Base-by-base conservation (phyloP, 2,329 filamentous ascomycete species). In the Colletotrichum godetiae region DNA sequence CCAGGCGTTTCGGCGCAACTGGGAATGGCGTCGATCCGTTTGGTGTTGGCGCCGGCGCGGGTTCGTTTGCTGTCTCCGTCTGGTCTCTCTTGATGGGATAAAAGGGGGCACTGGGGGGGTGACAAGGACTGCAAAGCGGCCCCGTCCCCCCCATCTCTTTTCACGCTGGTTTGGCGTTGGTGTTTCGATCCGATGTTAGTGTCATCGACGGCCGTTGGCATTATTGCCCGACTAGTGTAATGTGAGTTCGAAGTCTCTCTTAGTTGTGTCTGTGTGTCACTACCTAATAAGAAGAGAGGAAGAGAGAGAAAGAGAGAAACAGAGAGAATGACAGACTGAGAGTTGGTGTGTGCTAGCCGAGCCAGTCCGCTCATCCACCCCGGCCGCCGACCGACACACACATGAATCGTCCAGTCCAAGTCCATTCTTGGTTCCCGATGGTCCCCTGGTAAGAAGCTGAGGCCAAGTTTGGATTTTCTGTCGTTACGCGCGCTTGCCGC, bases 401-500 rank as follows among this genome's bases (percentile, higher is more conserved):
- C 37, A 62, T 64, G 59, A 63, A 62, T 64, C 67, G 15, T 33
- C 58, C 33, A 49, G 42, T 49, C 42, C 42, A 49, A n/a, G 19
- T 49, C 42, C 42, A 49, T 49, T 49, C 42, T 49, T 49, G 42
- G 3, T 56, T 22, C 37, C 52, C 49, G 63, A 49, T 42, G 57
- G 3, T 56, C 33, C 33, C 52, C 59, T 68, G 59, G 53, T 58
- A 5, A 49, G 27, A 22, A 52, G 59, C 59, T 13, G 19, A 64
- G 67, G 59, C 61, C 46, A 57, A 52, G 37, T 37, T 49, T 56
- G 37, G 35, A 33, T 68, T 63, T 68, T 24, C 37, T 46, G 58
- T 72, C 59, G 60, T 59, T 72, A 60, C 66, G 69, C 69, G 69
- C 69, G 69, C 67, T 69, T 72, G 67, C 67, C 69, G 55, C 59